Evolutionary conservation across 352 stramenopile genomes (phyloP), one percentile per base, ranked within the genome.

Genomic region (Phytopythium mirpurense): DNA sequence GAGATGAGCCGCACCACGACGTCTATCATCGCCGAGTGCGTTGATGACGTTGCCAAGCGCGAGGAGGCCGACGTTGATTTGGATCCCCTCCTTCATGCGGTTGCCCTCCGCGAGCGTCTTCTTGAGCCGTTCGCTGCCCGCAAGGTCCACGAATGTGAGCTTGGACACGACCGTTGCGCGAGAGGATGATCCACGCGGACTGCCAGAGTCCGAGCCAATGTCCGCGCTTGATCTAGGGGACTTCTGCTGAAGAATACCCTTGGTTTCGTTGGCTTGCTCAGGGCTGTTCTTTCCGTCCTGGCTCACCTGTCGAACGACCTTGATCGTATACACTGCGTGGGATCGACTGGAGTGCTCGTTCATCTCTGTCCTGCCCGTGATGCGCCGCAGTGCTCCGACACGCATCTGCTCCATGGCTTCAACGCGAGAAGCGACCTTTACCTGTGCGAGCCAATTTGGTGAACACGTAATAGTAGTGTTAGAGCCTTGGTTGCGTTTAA

Each of bases 1-100:
- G 9, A 63, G 56, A n/a, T 84, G 73, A 19, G 66, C 61, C 23
- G 69, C 70, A 34, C 67, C 57, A 1, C 67, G 73, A 40, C 57
- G 65, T 38, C 77, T 68, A 31, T 93, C 85, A 42, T 92, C 85
- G 12, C 83, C 83, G 5, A 95, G 70, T 3, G 85, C 85, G 35
- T 91, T 95, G 35, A 95, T 95, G 12, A 95, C 85, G 46, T 95
- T 95, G 23, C 85, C 85, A 0, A 95, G 63, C 18, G 85, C 85
- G 5, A 95, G 67, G 5, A 95, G 51, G 10, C 85, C 85, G 5
- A 93, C 79, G 31, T 95, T 95, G 50, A 95, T 95, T 57, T 95
- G 83, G 44, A 95, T 95, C 0, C 85, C 85, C 57, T 95, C 85
- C 58, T 93, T 95, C 85, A 95, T 95, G 2, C 85, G 69, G 46